Conservation (phyloP, 2,329 filamentous ascomycete species). For the Colletotrichum sp. region DNA sequence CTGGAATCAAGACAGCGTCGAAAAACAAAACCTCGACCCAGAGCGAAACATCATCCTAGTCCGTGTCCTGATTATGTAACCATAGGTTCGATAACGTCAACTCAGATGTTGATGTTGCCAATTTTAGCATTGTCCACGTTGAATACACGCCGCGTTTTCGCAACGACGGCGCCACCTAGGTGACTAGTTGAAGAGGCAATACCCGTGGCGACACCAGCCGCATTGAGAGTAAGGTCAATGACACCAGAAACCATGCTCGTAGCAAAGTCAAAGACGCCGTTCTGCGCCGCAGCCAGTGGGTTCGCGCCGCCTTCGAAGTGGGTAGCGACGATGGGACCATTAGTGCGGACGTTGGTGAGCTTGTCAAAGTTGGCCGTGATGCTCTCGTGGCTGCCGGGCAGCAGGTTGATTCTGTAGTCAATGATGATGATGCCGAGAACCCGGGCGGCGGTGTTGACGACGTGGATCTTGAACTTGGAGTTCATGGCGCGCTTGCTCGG, state of each 20-base stretch:
- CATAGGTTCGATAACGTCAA: too few species aligned
- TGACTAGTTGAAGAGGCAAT: neutral
- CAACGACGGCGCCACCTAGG: fast-evolving
- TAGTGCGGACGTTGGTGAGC: neutral
- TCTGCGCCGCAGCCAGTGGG: neutral
- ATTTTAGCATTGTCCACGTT: neutral
- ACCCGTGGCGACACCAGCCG: neutral
- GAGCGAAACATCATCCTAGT: too few species aligned
- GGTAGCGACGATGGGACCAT: neutral
- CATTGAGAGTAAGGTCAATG: fast-evolving
- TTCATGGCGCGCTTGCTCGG: neutral
- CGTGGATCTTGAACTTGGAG: neutral
- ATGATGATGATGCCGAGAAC: neutral
- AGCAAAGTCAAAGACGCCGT: fast-evolving
- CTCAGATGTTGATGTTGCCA: too few species aligned
- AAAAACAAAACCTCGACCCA: too few species aligned
- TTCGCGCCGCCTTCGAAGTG: neutral
- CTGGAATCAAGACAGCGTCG: too few species aligned
- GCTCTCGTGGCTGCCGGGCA: neutral
- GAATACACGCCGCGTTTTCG: neutral
- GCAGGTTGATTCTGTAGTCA: neutral
- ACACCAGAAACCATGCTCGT: neutral
- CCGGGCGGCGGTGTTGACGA: neutral
- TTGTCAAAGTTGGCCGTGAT: neutral
- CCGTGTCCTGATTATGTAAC: too few species aligned